Evolutionary conservation across 148 eudicot genomes (phyloP).

Genomic region (Simmondsia chinensis): DNA sequence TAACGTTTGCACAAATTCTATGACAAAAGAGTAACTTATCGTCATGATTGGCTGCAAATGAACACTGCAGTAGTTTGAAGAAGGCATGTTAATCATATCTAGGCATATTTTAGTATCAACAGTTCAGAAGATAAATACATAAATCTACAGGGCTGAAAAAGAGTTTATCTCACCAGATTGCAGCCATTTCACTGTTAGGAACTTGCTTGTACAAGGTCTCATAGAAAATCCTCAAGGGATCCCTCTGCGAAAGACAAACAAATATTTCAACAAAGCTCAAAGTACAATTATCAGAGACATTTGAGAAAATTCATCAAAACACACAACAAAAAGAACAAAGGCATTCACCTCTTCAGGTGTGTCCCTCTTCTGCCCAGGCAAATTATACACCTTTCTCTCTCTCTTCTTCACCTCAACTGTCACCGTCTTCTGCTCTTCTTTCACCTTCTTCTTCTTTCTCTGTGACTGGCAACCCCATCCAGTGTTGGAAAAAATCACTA

Average conservation of each 20-base stretch:
- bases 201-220: conserved; percentile 58
- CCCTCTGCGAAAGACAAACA: conserved; percentile 53
- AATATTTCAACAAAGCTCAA: neutral
- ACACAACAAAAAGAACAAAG: neutral
- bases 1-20: too few relatives aligned
- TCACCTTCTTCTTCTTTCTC: conserved; percentile 26
- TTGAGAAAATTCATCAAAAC: neutral
- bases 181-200: conserved; percentile 73
- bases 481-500: too few relatives aligned
- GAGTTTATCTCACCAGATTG: conserved; percentile 47
- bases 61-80: too few relatives aligned
- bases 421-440: conserved; percentile 23
- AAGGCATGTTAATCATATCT: too few relatives aligned
- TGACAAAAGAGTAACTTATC: too few relatives aligned
- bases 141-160: too few relatives aligned
- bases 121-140: neutral
- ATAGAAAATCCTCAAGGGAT: conserved; percentile 88
- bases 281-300: neutral
- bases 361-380: conserved; percentile 91
- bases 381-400: conserved; percentile 57
- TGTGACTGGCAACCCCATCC: conserved; percentile 8
- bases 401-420: conserved; percentile 41
- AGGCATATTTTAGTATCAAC: too few relatives aligned
- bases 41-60: too few relatives aligned
- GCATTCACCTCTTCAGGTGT: conserved; percentile 68